These are phyloP conservation scores for Tetrahymena elliotti DNA, from an alignment of 73 alveolate genomes.

Conservation along the genomic window DNA sequence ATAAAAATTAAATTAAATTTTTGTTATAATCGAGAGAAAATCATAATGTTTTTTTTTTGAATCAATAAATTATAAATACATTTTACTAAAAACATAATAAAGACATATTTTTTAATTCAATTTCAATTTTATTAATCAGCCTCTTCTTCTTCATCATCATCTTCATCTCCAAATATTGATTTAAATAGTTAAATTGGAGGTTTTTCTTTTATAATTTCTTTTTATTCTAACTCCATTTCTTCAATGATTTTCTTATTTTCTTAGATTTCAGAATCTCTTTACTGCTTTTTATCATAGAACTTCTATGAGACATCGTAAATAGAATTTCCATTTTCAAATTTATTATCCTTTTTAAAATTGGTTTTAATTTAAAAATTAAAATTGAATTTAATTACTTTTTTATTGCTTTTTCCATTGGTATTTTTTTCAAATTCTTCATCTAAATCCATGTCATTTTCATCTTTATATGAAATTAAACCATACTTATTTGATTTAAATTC, in stretches of 20 bases:
- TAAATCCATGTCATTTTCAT: neutral
- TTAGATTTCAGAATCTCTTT: neutral
- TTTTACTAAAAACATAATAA: no score
- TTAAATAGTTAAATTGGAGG: neutral
- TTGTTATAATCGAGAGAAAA: no score
- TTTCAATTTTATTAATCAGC: neutral
- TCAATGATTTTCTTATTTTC: neutral
- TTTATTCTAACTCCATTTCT: neutral
- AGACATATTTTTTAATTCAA: no score
- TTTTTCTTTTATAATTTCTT: neutral
- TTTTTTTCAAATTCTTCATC: neutral
- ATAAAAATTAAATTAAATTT: no score
- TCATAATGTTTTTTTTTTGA: no score
- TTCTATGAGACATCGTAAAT: neutral
- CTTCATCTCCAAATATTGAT: neutral
- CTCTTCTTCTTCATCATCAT: neutral
- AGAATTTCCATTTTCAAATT: neutral
- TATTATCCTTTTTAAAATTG: neutral
- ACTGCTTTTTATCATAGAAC: neutral
- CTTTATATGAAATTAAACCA: neutral
- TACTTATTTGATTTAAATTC: neutral
- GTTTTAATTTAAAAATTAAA: neutral
- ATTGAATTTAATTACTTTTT: neutral
- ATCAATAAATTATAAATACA: no score
- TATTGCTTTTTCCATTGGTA: neutral